These are phyloP conservation scores for Colletotrichum sp. DNA, from an alignment of 2,329 filamentous ascomycete genomes.

Conservation along the genomic window DNA sequence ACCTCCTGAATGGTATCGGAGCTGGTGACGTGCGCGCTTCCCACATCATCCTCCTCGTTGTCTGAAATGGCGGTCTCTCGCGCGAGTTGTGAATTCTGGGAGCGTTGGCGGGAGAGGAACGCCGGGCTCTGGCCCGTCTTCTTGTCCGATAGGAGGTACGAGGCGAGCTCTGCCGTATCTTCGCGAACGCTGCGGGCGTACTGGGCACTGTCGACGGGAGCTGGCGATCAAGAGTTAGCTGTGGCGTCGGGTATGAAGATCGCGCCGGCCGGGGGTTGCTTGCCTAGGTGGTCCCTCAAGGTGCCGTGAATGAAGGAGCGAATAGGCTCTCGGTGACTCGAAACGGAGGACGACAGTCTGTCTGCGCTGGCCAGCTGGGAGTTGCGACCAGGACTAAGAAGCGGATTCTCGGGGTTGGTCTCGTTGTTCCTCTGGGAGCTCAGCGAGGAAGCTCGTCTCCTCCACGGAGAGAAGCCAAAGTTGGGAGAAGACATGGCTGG, in stretches of 20 bases:
- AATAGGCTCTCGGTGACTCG: constrained; percentile 65
- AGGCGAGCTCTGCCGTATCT: constrained; percentile 86
- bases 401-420: constrained; percentile 27
- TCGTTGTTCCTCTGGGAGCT: constrained; percentile 20
- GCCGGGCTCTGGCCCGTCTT: constrained; percentile 47
- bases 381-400: constrained; percentile 19
- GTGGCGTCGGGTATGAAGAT: not conserved
- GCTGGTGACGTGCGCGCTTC: constrained; percentile 24
- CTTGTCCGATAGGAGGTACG: constrained; percentile 75
- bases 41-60: constrained; percentile 26
- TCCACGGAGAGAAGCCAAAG: constrained; percentile 54
- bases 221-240: constrained; percentile 23
- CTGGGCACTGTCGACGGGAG: constrained; percentile 69
- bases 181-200: constrained; percentile 82
- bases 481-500: constrained; percentile 50
- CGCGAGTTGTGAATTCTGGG: constrained; percentile 34
- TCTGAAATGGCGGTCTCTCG: constrained; percentile 30
- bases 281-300: constrained; percentile 64
- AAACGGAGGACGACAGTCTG: constrained; percentile 40
- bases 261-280: constrained; percentile 23
- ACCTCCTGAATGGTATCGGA: constrained; percentile 65
- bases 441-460: constrained; percentile 36
- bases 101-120: constrained; percentile 47
- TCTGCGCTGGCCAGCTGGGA: constrained; percentile 29
- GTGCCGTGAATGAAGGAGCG: constrained; percentile 75